Percentiles rank a stretch among this genome's conserved stretches.
phyloP scores from a whole-genome alignment of 2,329 filamentous ascomycete genomes.

The Celoporthe dispersa region DNA sequence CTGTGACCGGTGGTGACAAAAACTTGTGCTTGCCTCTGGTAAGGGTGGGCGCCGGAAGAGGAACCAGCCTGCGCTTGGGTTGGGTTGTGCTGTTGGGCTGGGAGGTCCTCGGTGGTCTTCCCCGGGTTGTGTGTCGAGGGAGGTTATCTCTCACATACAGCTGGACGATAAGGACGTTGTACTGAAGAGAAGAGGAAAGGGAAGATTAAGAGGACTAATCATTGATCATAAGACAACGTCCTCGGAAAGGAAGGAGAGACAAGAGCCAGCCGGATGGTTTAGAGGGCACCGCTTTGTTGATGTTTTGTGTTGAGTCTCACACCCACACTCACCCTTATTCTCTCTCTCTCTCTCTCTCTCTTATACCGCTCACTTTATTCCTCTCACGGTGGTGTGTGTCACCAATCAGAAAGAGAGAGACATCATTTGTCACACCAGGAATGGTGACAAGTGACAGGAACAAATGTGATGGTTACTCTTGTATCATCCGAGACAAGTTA shows the following conservation, averaged over 20 bases:
- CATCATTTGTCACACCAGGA: constrained; percentile 21
- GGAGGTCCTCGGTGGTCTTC: not conserved
- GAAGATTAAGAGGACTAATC: not conserved
- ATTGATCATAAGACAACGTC: not conserved
- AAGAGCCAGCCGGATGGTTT: not conserved
- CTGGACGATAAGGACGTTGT: too few relatives aligned
- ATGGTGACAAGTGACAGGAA: not conserved
- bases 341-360: constrained; percentile 6
- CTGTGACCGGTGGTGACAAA: not conserved
- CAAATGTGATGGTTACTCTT: constrained; percentile 2
- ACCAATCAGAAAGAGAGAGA: constrained; percentile 16
- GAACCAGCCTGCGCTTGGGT: too few relatives aligned
- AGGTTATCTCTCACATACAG: too few relatives aligned
- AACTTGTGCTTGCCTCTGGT: not conserved
- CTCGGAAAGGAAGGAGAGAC: not conserved
- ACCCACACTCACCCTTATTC: not conserved
- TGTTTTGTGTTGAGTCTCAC: not conserved
- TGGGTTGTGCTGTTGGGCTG: not conserved
- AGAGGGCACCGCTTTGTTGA: not conserved
- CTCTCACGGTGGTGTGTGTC: not conserved
- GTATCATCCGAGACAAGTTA: constrained; percentile 15
- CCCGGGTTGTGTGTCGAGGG: too few relatives aligned
- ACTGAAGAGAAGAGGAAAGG: too few relatives aligned
- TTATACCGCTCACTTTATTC: not conserved
- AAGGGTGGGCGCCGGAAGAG: too few relatives aligned